A percentile compares a stretch with the other conserved stretches of the same genome.
Conservation (phyloP, 2,329 filamentous ascomycete genomes). For the Colletotrichum gigasporum region DNA sequence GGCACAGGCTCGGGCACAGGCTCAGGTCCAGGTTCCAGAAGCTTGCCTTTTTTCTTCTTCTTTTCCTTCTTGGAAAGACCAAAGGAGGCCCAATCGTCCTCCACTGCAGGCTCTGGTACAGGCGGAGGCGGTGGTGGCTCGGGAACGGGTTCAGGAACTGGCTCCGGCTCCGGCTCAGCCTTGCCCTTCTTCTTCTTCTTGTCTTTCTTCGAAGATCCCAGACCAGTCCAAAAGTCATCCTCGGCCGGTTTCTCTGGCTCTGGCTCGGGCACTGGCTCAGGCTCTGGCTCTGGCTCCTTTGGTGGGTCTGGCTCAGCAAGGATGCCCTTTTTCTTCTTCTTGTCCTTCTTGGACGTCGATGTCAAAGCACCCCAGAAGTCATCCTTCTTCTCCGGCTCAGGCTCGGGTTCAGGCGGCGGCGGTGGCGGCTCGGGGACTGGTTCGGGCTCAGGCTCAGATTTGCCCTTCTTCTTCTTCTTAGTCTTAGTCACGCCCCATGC, state of each 20-base stretch:
- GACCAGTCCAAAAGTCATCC: slow-evolving; percentile 44
- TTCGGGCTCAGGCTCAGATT: slow-evolving; percentile 23
- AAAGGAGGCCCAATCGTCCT: slow-evolving; percentile 39
- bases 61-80: slow-evolving; percentile 42
- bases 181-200: slow-evolving; percentile 46
- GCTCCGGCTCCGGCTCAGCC: slow-evolving; percentile 26
- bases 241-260: slow-evolving; percentile 34
- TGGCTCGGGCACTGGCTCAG: slow-evolving; percentile 36
- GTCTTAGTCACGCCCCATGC: slow-evolving; percentile 39
- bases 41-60: slow-evolving; percentile 37
- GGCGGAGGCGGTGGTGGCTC: no score
- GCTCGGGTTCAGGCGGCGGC: slow-evolving; percentile 36
- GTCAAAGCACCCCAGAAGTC: slow-evolving; percentile 35
- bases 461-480: slow-evolving; percentile 39
- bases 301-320: slow-evolving; percentile 35
- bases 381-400: slow-evolving; percentile 31
- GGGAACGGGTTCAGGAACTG: slow-evolving; percentile 7
- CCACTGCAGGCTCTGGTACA: slow-evolving; percentile 29
- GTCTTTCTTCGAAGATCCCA: slow-evolving; percentile 40
- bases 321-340: slow-evolving; percentile 47
- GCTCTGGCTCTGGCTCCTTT: slow-evolving; percentile 35
- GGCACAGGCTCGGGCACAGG: slow-evolving; percentile 16
- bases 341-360: slow-evolving; percentile 44
- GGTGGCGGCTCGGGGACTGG: slow-evolving; percentile 18
- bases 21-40: slow-evolving; percentile 35